Evolutionary conservation across 2,329 filamentous ascomycete species (phyloP).

Genomic region (Furcasterigmium furcatum): DNA sequence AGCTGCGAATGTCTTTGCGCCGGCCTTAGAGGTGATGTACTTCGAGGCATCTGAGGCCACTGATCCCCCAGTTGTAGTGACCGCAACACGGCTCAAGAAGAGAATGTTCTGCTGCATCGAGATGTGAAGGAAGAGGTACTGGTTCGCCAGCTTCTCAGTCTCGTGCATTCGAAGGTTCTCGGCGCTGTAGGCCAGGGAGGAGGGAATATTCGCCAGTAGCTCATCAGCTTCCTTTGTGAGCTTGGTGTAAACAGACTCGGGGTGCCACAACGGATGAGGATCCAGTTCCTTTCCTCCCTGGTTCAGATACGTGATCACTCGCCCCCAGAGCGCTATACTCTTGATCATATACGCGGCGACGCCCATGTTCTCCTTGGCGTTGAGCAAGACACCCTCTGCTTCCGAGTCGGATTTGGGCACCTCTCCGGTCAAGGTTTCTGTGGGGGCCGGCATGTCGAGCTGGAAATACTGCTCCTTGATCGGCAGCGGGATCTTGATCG

Average conservation of each 20-base stretch:
- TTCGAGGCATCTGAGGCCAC: conserved; percentile 70
- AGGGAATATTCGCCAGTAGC: conserved; percentile 67
- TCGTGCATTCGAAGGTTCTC: conserved; percentile 85
- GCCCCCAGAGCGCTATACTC: conserved; percentile 83
- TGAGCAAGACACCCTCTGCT: conserved; percentile 61
- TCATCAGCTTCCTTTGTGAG: conserved; percentile 70
- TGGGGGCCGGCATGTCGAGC: conserved; percentile 84
- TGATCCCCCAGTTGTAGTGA: conserved; percentile 65
- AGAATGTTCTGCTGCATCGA: conserved; percentile 84
- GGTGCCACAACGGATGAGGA: conserved; percentile 73
- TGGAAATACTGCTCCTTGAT: conserved; percentile 89
- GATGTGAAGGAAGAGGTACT: conserved; percentile 91
- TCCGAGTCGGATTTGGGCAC: conserved; percentile 59
- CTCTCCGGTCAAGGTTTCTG: conserved; percentile 75
- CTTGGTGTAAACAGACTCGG: conserved; percentile 70
- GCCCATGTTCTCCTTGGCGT: conserved; percentile 84
- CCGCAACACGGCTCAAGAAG: conserved; percentile 85
- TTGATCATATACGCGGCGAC: conserved; percentile 88
- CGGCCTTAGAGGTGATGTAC: conserved; percentile 73
- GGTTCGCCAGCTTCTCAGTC: conserved; percentile 81
- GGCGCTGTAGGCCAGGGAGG: conserved; percentile 66
- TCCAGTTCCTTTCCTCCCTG: conserved; percentile 83
- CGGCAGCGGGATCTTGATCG: conserved; percentile 83
- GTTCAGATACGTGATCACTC: conserved; percentile 85
- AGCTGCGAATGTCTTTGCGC: conserved; percentile 73